Conservation (phyloP, 208 protist genomes). For the Angomonas deanei region DNA sequence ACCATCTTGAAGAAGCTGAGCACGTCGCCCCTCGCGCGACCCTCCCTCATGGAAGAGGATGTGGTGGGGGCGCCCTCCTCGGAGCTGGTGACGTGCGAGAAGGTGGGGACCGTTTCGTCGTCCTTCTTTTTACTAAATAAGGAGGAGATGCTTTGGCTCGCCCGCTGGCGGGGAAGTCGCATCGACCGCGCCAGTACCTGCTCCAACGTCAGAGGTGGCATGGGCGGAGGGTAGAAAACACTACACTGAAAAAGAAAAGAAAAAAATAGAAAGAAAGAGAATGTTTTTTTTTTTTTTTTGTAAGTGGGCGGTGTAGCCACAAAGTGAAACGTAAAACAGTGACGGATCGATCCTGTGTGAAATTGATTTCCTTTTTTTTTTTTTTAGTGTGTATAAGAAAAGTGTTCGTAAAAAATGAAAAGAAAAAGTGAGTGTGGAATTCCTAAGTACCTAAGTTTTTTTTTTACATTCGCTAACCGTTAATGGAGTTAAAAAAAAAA, state of each 20-base stretch:
- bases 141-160: slow-evolving; percentile 13
- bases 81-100: background rate
- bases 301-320: no score
- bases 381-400: slow-evolving; percentile 7
- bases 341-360: no score
- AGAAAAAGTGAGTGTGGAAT: background rate
- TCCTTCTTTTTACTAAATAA: slow-evolving; percentile 12
- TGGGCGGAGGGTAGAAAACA: no score
- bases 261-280: background rate
- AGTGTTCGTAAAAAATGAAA: slow-evolving; percentile 14
- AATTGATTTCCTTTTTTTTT: slow-evolving; percentile 4
- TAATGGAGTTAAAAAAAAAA: no score
- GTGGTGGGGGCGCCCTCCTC: background rate
- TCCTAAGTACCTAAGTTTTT: slow-evolving; percentile 7
- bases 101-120: background rate
- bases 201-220: slow-evolving; percentile 75
- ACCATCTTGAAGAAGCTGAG: slow-evolving; percentile 50
- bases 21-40: background rate
- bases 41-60: background rate
- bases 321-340: slow-evolving; percentile 6
- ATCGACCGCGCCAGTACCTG: slow-evolving; percentile 85
- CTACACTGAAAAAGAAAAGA: slow-evolving; percentile 1
- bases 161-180: slow-evolving; percentile 47
- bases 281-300: slow-evolving; percentile 7
- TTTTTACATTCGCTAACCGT: no score